Evolutionary conservation across 1,284 basidiomycete species (phyloP), one percentile per base, ranked within the genome.

Genomic region (Cutaneotrichosporon cyanovorans): DNA sequence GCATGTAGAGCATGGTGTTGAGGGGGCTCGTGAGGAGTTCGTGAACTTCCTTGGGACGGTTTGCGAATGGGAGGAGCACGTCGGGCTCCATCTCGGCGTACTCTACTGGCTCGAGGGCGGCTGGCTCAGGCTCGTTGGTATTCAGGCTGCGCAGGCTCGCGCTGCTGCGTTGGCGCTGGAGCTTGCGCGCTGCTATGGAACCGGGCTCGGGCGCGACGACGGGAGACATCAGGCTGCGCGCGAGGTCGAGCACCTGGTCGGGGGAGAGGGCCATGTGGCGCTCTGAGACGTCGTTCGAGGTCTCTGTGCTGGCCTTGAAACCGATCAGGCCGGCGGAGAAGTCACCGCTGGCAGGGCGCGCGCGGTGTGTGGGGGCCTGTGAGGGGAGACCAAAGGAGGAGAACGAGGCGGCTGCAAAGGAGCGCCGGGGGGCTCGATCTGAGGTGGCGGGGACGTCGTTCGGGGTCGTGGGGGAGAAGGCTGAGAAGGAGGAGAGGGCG

Each of bases 81-180:
- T 67, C 65, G 6, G 66, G 60, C 21, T 66, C 63, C 54, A 72
- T 56, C 42, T 70, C 63, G 15, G 66, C 58, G 37, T 71, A 72
- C 42, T 72, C 69, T 42, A 72, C 64, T 0, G 70, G 68, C 51
- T 72, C 70, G 30, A 72, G 58, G 11, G 65, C 68, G 5, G 63
- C 46, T 6, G 62, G 60, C 18, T 59, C 58, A 3, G 45, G 40
- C 25, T 47, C 42, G 12, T 28, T 4, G 35, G 8, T 18, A 28
- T n/a, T n/a, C 4, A 15, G n/a, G 22, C 15, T 39, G 40, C 34
- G 45, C 35, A 33, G 51, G 37, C 37, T 35, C n/a, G 42, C 37
- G 31, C 22, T 41, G 12, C 56, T 59, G 48, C 65, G 66, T 33
- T 61, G 58, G 31, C 66, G 58, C 38, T 58, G 57, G 6, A 68